Evolutionary conservation across 139 green algal genomes (phyloP).

Genomic region (Ulvella scutata): DNA sequence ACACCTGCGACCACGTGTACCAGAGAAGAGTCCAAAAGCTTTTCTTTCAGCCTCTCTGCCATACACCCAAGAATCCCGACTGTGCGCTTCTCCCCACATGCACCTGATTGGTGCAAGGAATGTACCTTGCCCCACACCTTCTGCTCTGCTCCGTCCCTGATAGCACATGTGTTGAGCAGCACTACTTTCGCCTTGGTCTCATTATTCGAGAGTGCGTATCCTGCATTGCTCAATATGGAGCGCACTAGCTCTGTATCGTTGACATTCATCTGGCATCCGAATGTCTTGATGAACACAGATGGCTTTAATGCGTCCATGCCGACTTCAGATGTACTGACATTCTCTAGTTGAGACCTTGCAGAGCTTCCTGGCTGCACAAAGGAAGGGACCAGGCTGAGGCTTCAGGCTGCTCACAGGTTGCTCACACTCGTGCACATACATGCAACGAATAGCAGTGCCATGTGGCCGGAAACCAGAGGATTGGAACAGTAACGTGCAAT

Average conservation of each 20-base stretch:
- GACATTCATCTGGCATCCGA: slow-evolving; percentile 68
- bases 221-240: slow-evolving; percentile 33
- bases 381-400: too few species aligned
- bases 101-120: slow-evolving; percentile 12
- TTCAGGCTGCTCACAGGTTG: too few species aligned
- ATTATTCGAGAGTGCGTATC: slow-evolving; percentile 20
- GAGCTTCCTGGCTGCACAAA: too few species aligned
- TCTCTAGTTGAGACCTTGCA: too few species aligned
- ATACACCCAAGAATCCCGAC: slow-evolving; percentile 87
- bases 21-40: slow-evolving; percentile 43
- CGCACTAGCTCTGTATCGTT: slow-evolving; percentile 52
- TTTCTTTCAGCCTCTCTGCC: slow-evolving; percentile 74
- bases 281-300: background rate
- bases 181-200: slow-evolving; percentile 39
- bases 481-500: too few species aligned
- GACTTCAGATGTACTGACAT: too few species aligned
- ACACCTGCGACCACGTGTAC: slow-evolving; percentile 72
- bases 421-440: too few species aligned
- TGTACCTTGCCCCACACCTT: slow-evolving; percentile 52
- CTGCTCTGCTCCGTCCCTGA: slow-evolving; percentile 62
- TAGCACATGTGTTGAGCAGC: slow-evolving; percentile 88
- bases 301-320: too few species aligned
- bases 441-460: too few species aligned
- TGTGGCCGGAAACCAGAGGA: too few species aligned
- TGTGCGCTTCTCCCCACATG: background rate